Evolutionary conservation across 2,329 filamentous ascomycete genomes (phyloP).

Genomic region (Hirsutella rhossiliensis): DNA sequence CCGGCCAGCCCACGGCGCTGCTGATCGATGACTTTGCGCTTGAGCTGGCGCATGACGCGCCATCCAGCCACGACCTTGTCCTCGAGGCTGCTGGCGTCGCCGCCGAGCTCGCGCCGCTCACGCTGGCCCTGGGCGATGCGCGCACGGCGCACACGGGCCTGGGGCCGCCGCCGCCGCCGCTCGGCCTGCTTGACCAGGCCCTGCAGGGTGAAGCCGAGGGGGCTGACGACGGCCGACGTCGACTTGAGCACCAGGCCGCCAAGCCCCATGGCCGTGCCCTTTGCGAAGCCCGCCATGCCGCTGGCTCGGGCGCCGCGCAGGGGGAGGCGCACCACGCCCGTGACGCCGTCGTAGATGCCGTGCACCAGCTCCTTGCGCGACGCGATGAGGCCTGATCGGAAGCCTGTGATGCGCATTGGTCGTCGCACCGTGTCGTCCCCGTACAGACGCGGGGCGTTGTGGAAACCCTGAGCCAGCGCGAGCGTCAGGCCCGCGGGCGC

Average conservation of each 20-base stretch:
- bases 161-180: conserved; percentile 40
- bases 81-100: conserved; percentile 9
- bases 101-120: conserved; percentile 24
- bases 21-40: conserved; percentile 14
- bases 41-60: conserved; percentile 19
- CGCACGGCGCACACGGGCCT: conserved; percentile 40
- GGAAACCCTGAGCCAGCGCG: conserved; percentile 55
- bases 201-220: conserved; percentile 50
- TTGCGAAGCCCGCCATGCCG: conserved; percentile 32
- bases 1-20: conserved; percentile 26
- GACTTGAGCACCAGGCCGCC: conserved; percentile 54
- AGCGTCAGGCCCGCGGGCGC: conserved; percentile 50
- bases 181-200: conserved; percentile 49
- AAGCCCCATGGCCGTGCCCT: conserved; percentile 51
- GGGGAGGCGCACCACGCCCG: conserved; percentile 49
- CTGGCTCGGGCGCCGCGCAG: conserved; percentile 42
- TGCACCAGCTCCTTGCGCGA: conserved; percentile 49
- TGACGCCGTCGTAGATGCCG: conserved; percentile 53
- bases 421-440: conserved; percentile 57
- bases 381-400: conserved; percentile 49
- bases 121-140: conserved; percentile 46
- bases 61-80: conserved; percentile 18
- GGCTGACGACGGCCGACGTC: conserved; percentile 47
- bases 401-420: conserved; percentile 50
- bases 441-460: conserved; percentile 59